Conservation (phyloP, 2,329 filamentous ascomycete genomes). For the Beauveria asiatica region DNA sequence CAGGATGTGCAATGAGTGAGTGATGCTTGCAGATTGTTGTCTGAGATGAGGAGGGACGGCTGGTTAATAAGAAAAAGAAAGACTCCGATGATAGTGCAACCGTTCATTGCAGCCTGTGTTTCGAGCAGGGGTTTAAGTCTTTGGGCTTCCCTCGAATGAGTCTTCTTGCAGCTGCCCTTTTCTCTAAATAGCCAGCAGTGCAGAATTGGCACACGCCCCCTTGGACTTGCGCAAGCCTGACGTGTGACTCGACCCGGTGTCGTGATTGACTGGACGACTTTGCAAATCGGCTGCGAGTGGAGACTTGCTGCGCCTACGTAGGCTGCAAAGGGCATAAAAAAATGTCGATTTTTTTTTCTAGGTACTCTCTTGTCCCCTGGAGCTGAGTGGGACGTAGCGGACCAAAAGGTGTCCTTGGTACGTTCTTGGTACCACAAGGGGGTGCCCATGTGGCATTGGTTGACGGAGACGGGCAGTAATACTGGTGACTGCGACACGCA, state of each 20-base stretch:
- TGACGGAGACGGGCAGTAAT: neutral
- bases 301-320: constrained; percentile 7
- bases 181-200: neutral
- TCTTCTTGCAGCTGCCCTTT: constrained; percentile 6
- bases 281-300: constrained; percentile 10
- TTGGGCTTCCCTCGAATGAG: constrained; percentile 2
- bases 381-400: constrained; percentile 4
- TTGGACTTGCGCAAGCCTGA: constrained; percentile 4
- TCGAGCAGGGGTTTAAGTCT: constrained; percentile 1
- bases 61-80: neutral
- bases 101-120: neutral
- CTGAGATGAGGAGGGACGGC: neutral
- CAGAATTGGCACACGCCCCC: constrained; percentile 6
- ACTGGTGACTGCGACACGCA: neutral
- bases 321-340: constrained; percentile 7
- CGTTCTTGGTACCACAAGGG: constrained; percentile 4
- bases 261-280: constrained; percentile 12
- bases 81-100: neutral
- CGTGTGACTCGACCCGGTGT: constrained; percentile 13
- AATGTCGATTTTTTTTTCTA: neutral
- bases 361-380: neutral
- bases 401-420: constrained; percentile 7
- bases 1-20: neutral
- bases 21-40: neutral
- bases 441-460: neutral